phyloP scores from a whole-genome alignment of 345 rosid genomes.

The Isatis tinctoria region DNA sequence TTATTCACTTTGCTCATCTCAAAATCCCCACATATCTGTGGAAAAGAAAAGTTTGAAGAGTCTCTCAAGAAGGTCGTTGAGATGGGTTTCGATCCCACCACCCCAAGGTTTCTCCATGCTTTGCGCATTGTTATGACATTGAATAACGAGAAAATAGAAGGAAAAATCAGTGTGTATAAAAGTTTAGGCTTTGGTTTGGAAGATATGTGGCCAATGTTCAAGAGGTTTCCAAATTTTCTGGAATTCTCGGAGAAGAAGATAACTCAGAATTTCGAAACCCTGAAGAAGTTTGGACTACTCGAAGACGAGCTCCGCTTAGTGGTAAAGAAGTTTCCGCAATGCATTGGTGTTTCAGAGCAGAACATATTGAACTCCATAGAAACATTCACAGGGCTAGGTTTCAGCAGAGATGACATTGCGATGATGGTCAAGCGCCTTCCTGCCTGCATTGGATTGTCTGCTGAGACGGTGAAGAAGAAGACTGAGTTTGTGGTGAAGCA shows the following conservation, averaged over 20 bases:
- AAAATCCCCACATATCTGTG: not conserved
- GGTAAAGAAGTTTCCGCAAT: not conserved
- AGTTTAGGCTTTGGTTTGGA: not conserved
- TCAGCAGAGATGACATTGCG: constrained; percentile 24
- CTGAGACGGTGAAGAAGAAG: not conserved
- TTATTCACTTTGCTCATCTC: not conserved
- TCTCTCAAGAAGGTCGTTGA: not conserved
- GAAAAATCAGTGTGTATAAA: not conserved
- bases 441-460: not conserved
- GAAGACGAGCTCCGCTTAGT: not conserved
- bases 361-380: constrained; percentile 23
- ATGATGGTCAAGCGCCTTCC: not conserved
- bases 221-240: not conserved
- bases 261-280: not conserved
- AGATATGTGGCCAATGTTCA: not conserved
- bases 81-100: constrained; percentile 23
- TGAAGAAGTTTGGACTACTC: not conserved
- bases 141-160: not conserved
- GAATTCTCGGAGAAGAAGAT: constrained; percentile 1
- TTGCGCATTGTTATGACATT: not conserved
- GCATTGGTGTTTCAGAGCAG: not conserved
- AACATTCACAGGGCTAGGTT: constrained; percentile 16
- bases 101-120: constrained; percentile 16
- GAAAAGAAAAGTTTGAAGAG: not conserved
- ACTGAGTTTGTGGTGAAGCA: constrained; percentile 34